Base-by-base conservation (phyloP, 805 yeast genomes). In the Starmerella davenportii region DNA sequence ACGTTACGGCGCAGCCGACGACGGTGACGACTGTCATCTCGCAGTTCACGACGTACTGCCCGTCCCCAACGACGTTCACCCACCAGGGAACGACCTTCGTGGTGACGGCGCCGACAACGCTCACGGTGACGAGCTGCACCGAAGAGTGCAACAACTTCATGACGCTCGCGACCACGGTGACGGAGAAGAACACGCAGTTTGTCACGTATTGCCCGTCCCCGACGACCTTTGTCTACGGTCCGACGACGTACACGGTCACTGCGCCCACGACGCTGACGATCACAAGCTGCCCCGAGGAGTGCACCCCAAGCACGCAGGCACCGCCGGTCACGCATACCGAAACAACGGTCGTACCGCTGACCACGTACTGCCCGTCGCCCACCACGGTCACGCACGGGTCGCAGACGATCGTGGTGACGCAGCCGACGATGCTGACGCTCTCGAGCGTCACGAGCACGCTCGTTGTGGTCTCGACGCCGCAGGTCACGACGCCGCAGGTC, bases 271-370 rank as follows among this genome's bases (percentile, higher is more conserved):
- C 92, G 51, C 61, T 80, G 53, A 79, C 90, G 59, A 69, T 79
- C 72, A 78, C 92, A 54, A 76, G 80, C 68, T 74, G 79, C 62
- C 85, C 85, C n/a, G n/a, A n/a, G n/a, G n/a, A n/a, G n/a, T n/a
- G n/a, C n/a, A n/a, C n/a, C n/a, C n/a, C n/a, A n/a, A n/a, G n/a
- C n/a, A n/a, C n/a, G n/a, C n/a, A n/a, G n/a, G n/a, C n/a, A 15
- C 16, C 34, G 9, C 9, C 14, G 13, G 13, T 14, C 14, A 25
- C 28, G 14, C 11, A 11, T 25, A 25, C 28, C 14, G n/a, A n/a
- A n/a, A n/a, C n/a, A n/a, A n/a, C n/a, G n/a, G n/a, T n/a, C n/a
- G n/a, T n/a, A n/a, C n/a, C n/a, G n/a, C n/a, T n/a, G n/a, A 25
- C 28, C 14, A 25, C 28, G 14, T 25, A 14, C 13, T 25, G 28